Percentiles rank a stretch among this genome's conserved stretches.
Conservation (phyloP, 2,329 filamentous ascomycete species). For the Ascosphaera aggregata region DNA sequence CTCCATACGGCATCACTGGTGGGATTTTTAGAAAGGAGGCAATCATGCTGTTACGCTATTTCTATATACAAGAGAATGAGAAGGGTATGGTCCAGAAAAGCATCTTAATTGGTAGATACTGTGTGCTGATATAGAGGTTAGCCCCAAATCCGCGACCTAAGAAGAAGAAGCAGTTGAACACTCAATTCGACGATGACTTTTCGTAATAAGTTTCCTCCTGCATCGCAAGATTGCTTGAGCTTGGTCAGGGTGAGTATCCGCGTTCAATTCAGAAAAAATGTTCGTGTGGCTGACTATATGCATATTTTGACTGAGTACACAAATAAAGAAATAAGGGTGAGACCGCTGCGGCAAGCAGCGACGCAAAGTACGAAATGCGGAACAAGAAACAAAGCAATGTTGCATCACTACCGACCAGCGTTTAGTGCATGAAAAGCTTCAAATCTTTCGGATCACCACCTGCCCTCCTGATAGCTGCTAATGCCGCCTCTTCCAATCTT, state of each 20-base stretch:
- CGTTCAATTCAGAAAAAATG: too few relatives aligned
- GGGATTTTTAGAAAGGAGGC: constrained; percentile 82
- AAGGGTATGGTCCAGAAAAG: constrained; percentile 33
- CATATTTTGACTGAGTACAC: too few relatives aligned
- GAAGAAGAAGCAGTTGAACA: constrained; percentile 39
- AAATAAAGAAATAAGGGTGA: too few relatives aligned
- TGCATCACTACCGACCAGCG: not conserved
- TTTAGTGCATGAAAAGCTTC: constrained; percentile 18
- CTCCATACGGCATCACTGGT: constrained; percentile 59
- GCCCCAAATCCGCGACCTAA: constrained; percentile 41
- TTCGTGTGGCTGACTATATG: too few relatives aligned
- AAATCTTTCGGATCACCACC: constrained; percentile 23
- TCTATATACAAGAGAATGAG: constrained; percentile 96
- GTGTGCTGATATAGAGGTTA: constrained; percentile 9
- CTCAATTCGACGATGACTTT: constrained; percentile 20
- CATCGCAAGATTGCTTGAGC: too few relatives aligned
- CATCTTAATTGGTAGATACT: not conserved
- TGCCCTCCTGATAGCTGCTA: constrained; percentile 20
- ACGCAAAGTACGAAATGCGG: not conserved
- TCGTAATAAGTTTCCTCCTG: not conserved
- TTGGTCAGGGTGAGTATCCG: too few relatives aligned
- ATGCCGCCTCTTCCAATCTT: constrained; percentile 19
- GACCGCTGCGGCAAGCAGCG: not conserved
- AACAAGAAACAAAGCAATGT: not conserved
- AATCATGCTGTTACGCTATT: constrained; percentile 73